Base-by-base conservation (phyloP, 2,329 filamentous ascomycete genomes). In the Phoma herbarum region DNA sequence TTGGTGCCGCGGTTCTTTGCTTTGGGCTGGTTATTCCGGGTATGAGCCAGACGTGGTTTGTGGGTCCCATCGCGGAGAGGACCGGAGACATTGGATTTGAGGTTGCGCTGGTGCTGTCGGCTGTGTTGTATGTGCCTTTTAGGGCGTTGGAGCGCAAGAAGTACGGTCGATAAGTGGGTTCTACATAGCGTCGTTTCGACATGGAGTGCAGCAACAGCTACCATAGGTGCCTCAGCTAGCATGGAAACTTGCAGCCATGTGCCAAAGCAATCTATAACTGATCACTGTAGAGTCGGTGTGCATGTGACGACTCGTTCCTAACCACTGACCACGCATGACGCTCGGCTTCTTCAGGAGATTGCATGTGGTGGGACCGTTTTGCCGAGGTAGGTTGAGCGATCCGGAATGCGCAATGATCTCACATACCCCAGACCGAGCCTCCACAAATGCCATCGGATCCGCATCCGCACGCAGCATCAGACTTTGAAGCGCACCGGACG, bases 31-130 rank as follows among this genome's bases (percentile, higher is more conserved):
- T 88, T 2, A 78, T 88, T 7, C 86, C 86, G 0, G 84, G 82
- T 29, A 88, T 88, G 82, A 80, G 79, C 10, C 84, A 87, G 72
- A 83, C 81, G 4, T 88, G 86, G 86, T 88, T 82, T 67, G 83
- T 80, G 9, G 86, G 86, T 0, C 86, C 86, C 0, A 84, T 89
- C 64, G 86, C 86, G 0, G 75, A 81, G 72, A 82, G 66, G 33
- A 87, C 86, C 11, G 87, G 87, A 0, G 87, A 90, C 62, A 84
- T 90, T 70, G 88, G 87, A 0, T 88, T 90, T 57, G 87, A 90
- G 77, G 75, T 87, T 71, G 86, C 86, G 0, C 84, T 89, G 67
- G 79, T 80, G 26, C 69, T 83, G 11, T 79, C 78, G 9, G 74
- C 74, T n/a, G 42, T 80, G 54, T 62, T 82, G 23, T 83, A 83